Evolutionary conservation across 2,329 filamentous ascomycete species (phyloP).

Genomic region (Fusarium metavorans): DNA sequence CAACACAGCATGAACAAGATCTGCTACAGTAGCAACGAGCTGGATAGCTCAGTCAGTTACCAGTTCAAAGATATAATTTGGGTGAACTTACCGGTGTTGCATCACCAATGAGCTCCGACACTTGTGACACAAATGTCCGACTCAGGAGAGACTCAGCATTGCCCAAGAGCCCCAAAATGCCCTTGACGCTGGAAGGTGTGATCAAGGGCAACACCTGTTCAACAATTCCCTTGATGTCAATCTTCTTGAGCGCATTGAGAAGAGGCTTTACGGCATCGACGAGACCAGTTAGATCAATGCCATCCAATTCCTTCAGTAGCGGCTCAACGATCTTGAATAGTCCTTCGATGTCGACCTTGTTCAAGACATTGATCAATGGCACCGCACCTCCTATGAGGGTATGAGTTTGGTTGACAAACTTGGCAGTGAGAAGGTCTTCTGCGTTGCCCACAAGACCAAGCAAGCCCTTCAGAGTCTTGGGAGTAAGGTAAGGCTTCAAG

Average conservation of each 20-base stretch:
- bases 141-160: constrained; percentile 55
- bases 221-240: constrained; percentile 53
- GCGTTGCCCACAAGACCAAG: constrained; percentile 53
- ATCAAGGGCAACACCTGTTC: constrained; percentile 55
- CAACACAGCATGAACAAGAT: constrained; percentile 49
- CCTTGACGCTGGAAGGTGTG: constrained; percentile 53
- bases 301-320: constrained; percentile 50
- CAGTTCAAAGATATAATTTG: accelerated
- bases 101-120: constrained; percentile 54
- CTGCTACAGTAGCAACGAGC: constrained; percentile 50
- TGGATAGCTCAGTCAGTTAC: constrained; percentile 11
- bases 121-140: constrained; percentile 55
- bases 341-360: constrained; percentile 52
- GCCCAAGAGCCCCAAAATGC: constrained; percentile 50
- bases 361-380: constrained; percentile 51
- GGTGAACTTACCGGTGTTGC: constrained; percentile 37
- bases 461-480: constrained; percentile 50
- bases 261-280: constrained; percentile 52
- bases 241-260: constrained; percentile 51
- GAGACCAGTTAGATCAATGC: constrained; percentile 51
- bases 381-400: constrained; percentile 53
- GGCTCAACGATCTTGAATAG: constrained; percentile 52
- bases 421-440: constrained; percentile 51
- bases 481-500: constrained; percentile 51
- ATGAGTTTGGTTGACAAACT: constrained; percentile 57